Percentiles rank a stretch among this genome's conserved stretches.
These are phyloP conservation scores for Solanum habrochaites DNA, from an alignment of 257 asterid species.

Conservation along the genomic window DNA sequence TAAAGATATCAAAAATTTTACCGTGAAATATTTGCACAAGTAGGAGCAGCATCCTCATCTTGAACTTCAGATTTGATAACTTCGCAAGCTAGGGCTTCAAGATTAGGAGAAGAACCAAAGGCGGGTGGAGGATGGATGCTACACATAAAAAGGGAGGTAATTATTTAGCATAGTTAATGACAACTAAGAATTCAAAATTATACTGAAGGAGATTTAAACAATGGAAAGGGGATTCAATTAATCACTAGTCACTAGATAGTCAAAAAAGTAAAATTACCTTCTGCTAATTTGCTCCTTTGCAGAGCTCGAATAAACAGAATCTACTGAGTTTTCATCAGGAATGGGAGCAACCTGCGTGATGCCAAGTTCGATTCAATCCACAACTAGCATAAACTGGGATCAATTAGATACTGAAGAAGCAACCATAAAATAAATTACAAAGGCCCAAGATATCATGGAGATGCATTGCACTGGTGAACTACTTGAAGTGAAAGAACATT, in stretches of 20 bases:
- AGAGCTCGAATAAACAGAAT: slow-evolving; percentile 36
- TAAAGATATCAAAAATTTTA: slow-evolving; percentile 3
- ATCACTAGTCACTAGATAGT: background rate
- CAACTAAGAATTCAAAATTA: background rate
- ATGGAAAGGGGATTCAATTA: background rate
- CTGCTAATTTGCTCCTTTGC: slow-evolving; percentile 31
- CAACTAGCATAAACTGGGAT: slow-evolving; percentile 5
- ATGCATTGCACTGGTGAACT: background rate
- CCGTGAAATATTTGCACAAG: slow-evolving; percentile 42
- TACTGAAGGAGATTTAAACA: background rate
- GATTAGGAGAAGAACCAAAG: slow-evolving; percentile 97
- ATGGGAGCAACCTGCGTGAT: slow-evolving; percentile 54
- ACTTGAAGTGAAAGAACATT: background rate
- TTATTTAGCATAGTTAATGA: slow-evolving; percentile 1
- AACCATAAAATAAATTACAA: background rate
- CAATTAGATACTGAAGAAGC: slow-evolving; percentile 1
- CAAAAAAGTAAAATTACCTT: slow-evolving; percentile 8
- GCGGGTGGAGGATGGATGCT: slow-evolving; percentile 98
- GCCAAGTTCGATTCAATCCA: slow-evolving; percentile 5
- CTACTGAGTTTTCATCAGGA: slow-evolving; percentile 44
- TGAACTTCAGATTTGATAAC: slow-evolving; percentile 47
- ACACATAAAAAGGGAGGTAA: slow-evolving; percentile 11
- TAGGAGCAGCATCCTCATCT: slow-evolving; percentile 36
- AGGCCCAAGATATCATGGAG: background rate
- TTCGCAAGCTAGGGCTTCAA: slow-evolving; percentile 88